Evolutionary conservation across 164 flowering plant species (phyloP), one percentile per base, ranked within the genome.

Genomic region (Chimonanthus praecox): DNA sequence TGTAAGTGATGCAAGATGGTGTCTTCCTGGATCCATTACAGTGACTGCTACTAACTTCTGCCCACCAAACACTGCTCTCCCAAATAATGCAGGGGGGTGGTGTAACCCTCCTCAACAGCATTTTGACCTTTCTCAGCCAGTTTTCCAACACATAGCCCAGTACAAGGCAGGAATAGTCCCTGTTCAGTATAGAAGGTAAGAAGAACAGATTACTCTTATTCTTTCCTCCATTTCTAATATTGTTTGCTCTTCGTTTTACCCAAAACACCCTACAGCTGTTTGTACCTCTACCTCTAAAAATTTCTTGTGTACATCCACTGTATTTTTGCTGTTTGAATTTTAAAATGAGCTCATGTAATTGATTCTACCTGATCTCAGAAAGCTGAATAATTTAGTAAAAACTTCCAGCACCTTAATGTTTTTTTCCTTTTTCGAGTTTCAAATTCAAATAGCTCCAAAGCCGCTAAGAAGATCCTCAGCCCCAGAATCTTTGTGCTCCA

Each of bases 1-100:
- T 74, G 88, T 74, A 1, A 84, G 84, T 73, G 95, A 89, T 73
- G 85, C 81, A 5, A 81, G 77, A 20, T 89, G 87, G 88, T 90
- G 95, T 76, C 79, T 84, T 2, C 87, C 82, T 7, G 91, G 92
- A 60, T 72, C 85, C 67, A 86, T 90, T 47, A 72, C 75, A 0
- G 90, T 90, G 68, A 90, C 95, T 21, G 95, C 92, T 71, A 90
- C 95, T 5, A 90, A 90, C 71, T 89, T 87, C 77, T 90, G 95
- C 80, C 95, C 95, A 44, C 95, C 95, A 54, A 80, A 80, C 66
- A 44, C 45, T 69, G 76, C 67, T 2, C 67, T 74, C 44, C 76
- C 76, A 6, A 74, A 74, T 47, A 61, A 74, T 47, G 67, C 60
- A n/a, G 76, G 76, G 13, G 92, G 95, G 15, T 88, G 92, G 90